Evolutionary conservation across 345 rosid genomes (phyloP), one percentile per base, ranked within the genome.

Genomic region (Eucalyptus globulus): DNA sequence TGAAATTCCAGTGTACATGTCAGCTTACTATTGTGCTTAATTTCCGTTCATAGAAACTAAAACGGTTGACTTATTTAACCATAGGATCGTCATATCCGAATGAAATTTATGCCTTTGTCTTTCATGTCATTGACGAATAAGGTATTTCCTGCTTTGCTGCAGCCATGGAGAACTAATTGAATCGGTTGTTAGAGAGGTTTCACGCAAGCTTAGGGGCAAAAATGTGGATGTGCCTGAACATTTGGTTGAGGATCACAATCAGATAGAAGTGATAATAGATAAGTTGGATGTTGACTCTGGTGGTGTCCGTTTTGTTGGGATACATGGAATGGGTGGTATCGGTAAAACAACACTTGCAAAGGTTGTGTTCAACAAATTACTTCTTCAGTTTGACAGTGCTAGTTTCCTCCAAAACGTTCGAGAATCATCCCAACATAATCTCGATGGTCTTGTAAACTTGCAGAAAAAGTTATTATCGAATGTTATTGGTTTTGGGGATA

Each of bases 311-410:
- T 72, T 49, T 3, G 10, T 88, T 37, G 89, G 87, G 0, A 51
- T 88, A 11, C 12, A 49, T 53, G 86, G 89, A 53, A 21, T 51
- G 34, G 89, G 89, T 22, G 89, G 72, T 3, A 26, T n/a, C 0
- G 86, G 89, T 7, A 87, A 87, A 80, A 87, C 89, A 29, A 49
- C 62, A 8, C 72, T 87, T 49, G 89, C 89, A 5, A 80, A 80
- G 17, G 7, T 34, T 34, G 11, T 88, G 31, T n/a, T 12, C 2
- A 4, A n/a, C 19, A 14, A 4, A 65, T 14, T 65, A 2, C 5
- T 1, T 2, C 5, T 2, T 14, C 21, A 65, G 1, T 65, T 65
- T 65, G 76, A n/a, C 0, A 0, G 19, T 2, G 7, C 2, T 29
- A 4, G 37, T 65, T 65, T 65, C 72, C 72, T 65, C 0, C 2